These are phyloP conservation scores for Didymella glomerata DNA, from an alignment of 2,329 filamentous ascomycete species.

Conservation along the genomic window DNA sequence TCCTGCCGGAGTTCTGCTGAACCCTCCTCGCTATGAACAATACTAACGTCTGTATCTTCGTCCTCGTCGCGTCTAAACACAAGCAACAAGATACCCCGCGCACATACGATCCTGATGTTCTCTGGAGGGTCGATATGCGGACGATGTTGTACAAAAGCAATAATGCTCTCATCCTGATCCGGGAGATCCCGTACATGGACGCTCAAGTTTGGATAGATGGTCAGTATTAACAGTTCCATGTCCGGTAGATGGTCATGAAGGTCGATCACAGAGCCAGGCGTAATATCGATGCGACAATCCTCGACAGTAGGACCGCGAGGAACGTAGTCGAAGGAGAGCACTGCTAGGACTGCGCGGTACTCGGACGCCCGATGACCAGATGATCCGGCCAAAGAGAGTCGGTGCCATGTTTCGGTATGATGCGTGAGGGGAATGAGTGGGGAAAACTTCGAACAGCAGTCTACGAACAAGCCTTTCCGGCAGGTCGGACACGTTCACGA, in stretches of 20 bases:
- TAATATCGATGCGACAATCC: neutral
- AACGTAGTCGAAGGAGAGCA: neutral
- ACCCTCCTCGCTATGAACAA: too few relatives aligned
- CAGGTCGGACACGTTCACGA: neutral
- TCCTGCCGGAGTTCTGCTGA: too few relatives aligned
- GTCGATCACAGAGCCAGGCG: neutral
- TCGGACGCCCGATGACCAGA: neutral
- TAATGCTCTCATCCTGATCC: too few relatives aligned
- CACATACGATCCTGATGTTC: too few relatives aligned
- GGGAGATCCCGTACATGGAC: too few relatives aligned
- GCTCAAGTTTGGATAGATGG: neutral
- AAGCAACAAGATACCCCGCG: too few relatives aligned
- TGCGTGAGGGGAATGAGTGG: neutral
- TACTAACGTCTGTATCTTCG: too few relatives aligned
- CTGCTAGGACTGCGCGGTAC: neutral
- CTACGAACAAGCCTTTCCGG: neutral
- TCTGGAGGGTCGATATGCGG: too few relatives aligned
- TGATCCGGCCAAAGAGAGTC: neutral
- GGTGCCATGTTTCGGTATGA: neutral
- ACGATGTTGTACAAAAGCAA: too few relatives aligned
- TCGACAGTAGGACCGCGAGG: neutral
- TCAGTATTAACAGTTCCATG: neutral
- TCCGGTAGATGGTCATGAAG: neutral
- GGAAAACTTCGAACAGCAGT: neutral
- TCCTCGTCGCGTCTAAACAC: too few relatives aligned